Evolutionary conservation across 2,329 filamentous ascomycete species (phyloP).

Genomic region (Acarospora socialis): DNA sequence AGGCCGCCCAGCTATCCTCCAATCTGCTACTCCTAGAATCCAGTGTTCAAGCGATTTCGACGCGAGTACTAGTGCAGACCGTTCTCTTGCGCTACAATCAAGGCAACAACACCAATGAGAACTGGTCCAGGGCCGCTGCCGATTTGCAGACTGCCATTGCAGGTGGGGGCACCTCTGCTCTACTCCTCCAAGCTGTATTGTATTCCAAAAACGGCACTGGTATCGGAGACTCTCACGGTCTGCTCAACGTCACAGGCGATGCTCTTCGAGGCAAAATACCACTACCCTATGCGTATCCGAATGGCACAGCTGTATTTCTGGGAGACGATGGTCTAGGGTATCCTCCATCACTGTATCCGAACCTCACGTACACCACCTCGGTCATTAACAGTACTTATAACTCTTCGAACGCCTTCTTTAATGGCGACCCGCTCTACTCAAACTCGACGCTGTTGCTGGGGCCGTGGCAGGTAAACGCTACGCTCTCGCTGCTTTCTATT

Average conservation of each 20-base stretch:
- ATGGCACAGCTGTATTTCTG: constrained; percentile 46
- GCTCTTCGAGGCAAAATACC: constrained; percentile 31
- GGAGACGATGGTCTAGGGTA: constrained; percentile 53
- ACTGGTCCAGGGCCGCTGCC: constrained; percentile 46
- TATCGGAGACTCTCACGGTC: constrained; percentile 30
- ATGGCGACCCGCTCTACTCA: constrained; percentile 29
- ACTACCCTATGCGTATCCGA: constrained; percentile 46
- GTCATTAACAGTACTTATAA: constrained; percentile 22
- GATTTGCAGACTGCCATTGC: constrained; percentile 59
- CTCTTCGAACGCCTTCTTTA: constrained; percentile 25
- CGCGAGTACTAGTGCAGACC: constrained; percentile 40
- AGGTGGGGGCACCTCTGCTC: constrained; percentile 38
- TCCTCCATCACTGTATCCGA: constrained; percentile 60
- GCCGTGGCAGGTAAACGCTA: constrained; percentile 56
- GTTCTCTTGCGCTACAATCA: constrained; percentile 36
- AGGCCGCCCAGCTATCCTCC: constrained; percentile 65
- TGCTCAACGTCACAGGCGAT: constrained; percentile 51
- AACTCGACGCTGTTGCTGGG: constrained; percentile 58
- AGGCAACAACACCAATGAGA: constrained; percentile 37
- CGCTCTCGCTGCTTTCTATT: constrained; percentile 63
- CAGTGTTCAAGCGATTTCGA: constrained; percentile 56
- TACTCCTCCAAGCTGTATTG: constrained; percentile 57
- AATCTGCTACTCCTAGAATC: constrained; percentile 68
- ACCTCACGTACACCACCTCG: constrained; percentile 48
- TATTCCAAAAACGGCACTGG: constrained; percentile 55